Evolutionary conservation across 495 filamentous ascomycete genomes (phyloP), one percentile per base, ranked within the genome.

Genomic region (Penicillium pancosmium): DNA sequence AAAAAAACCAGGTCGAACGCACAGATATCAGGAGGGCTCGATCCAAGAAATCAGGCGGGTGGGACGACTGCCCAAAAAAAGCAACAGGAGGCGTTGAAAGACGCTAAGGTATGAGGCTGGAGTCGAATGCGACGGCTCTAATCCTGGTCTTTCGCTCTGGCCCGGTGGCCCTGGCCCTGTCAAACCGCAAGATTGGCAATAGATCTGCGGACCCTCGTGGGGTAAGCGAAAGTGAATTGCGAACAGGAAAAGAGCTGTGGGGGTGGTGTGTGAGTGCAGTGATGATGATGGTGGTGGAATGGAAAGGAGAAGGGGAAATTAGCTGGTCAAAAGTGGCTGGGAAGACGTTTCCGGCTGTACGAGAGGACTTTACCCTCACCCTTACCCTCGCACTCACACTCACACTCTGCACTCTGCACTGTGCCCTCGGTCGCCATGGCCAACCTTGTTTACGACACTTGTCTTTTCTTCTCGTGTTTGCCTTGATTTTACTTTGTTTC

Each of bases 81-180:
- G 41, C 50, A 48, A 58, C 19, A 36, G 43, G 56, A 27, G 54
- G 25, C 19, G 38, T 55, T 38, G 5, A 38, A 55, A 33, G 19
- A 48, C 53, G 54, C 57, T 54, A 64, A 56, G 50, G 36, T 16
- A 60, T 55, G 57, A 59, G 36, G 54, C 57, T 60, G 57, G 33
- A 55, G 40, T 52, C 43, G 48, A 56, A 56, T 57, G 49, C 57
- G 52, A 49, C 46, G 51, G 51, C 10, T 49, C 33, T 31, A 27
- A 48, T 25, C 46, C 46, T 44, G 41, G 41, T 44, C n/a, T 12
- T 7, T 38, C 36, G 36, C 36, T 6, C 36, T 38, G 36, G 36
- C 11, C 36, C 36, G n/a, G 36, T 38, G 36, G 15, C 36, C 10
- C 36, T 38, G 11, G 15, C 5, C 5, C 36, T 12, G 18, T 11